Evolutionary conservation across 305 asterid species (phyloP).

Genomic region (Withania somnifera): DNA sequence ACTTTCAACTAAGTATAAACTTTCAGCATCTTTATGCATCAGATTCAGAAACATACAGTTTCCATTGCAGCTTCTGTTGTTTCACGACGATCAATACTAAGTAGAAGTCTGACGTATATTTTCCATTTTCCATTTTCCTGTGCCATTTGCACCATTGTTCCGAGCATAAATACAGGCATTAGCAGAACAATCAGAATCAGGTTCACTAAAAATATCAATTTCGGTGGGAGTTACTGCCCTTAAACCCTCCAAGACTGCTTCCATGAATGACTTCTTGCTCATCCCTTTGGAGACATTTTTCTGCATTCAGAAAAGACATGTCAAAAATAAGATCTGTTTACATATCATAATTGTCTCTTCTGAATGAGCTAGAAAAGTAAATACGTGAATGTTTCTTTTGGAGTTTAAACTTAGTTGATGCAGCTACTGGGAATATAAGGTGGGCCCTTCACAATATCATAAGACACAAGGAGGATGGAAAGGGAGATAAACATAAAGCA

Average conservation of each 20-base stretch:
- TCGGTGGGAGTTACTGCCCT: conserved; percentile 45
- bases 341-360: neutral
- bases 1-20: neutral
- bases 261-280: conserved; percentile 80
- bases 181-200: conserved; percentile 17
- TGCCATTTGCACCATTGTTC: conserved; percentile 4
- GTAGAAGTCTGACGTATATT: conserved; percentile 74
- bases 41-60: conserved; percentile 47
- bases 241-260: conserved; percentile 73
- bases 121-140: conserved; percentile 51
- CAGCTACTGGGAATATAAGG: neutral
- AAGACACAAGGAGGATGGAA: neutral
- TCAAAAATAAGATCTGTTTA: neutral
- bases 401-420: neutral
- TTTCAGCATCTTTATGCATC: neutral
- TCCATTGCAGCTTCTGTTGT: conserved; percentile 84
- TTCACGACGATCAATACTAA: conserved; percentile 89
- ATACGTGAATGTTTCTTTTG: neutral
- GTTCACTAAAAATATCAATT: conserved; percentile 35
- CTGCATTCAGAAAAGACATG: conserved; percentile 21
- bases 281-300: conserved; percentile 70
- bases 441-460: neutral
- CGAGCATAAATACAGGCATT: conserved; percentile 10
- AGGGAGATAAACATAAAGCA: neutral
- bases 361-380: neutral